phyloP scores from a whole-genome alignment of 495 filamentous ascomycete genomes.

The Endocarpon pusillum region DNA sequence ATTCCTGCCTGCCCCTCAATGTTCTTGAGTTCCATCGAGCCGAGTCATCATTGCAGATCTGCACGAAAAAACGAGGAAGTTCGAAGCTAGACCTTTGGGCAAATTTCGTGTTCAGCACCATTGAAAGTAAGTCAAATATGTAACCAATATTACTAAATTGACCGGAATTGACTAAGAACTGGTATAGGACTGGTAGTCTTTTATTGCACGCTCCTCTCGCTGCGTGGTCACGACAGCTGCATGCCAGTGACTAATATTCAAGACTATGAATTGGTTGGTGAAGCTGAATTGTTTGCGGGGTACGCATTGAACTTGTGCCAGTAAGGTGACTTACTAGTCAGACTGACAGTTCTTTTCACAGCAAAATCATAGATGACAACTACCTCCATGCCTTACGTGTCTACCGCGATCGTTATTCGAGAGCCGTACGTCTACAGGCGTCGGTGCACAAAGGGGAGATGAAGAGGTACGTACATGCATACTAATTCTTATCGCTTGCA shows the following conservation, averaged over 20 bases:
- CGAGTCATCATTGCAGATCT: slow-evolving; percentile 30
- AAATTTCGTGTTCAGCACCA: slow-evolving; percentile 36
- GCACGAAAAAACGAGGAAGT: slow-evolving; percentile 26
- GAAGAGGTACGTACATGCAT: no score
- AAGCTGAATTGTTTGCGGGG: slow-evolving; percentile 50
- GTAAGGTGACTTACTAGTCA: no score
- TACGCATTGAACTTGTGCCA: no score
- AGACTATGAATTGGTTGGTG: slow-evolving; percentile 44
- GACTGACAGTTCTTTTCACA: no score
- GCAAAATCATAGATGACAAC: slow-evolving; percentile 53
- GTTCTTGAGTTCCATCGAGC: slow-evolving; percentile 34
- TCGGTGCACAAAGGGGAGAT: slow-evolving; percentile 26
- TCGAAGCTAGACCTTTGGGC: slow-evolving; percentile 40
- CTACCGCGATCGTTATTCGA: slow-evolving; percentile 45
- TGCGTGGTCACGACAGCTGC: slow-evolving; percentile 50
- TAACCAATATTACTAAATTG: no score
- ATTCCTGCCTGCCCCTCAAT: slow-evolving; percentile 34
- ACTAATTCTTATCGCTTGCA: no score
- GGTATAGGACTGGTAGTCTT: slow-evolving; percentile 73
- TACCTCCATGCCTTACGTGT: slow-evolving; percentile 57
- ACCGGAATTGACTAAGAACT: no score
- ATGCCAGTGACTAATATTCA: slow-evolving; percentile 30
- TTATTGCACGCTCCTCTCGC: slow-evolving; percentile 54
- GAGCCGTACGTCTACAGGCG: slow-evolving; percentile 40
- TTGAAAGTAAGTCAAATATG: no score